Evolutionary conservation across 2,329 filamentous ascomycete genomes (phyloP).

Genomic region (Didymella pinodella): DNA sequence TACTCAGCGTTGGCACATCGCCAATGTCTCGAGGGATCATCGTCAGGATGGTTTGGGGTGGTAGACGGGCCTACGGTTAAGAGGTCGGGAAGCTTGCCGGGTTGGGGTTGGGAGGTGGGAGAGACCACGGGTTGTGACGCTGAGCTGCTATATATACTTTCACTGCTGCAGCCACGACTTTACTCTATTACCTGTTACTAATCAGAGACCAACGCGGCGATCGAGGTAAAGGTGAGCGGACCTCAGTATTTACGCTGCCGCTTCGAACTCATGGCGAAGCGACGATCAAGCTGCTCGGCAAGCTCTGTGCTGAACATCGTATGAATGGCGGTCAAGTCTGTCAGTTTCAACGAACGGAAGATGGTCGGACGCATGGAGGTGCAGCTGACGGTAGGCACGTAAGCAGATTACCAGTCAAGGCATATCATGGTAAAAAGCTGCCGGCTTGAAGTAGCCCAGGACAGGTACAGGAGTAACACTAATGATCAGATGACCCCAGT

Average conservation of each 20-base stretch:
- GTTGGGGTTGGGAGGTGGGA: neutral
- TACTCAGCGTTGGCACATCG: conserved; percentile 27
- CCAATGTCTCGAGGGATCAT: conserved; percentile 20
- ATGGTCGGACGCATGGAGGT: neutral
- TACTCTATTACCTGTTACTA: conserved; percentile 5
- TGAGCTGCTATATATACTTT: neutral
- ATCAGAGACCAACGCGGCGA: neutral
- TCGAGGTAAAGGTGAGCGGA: conserved; percentile 11
- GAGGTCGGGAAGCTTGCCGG: neutral
- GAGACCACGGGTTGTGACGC: neutral
- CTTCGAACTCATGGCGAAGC: neutral
- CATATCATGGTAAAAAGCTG: neutral
- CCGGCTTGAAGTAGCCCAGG: neutral
- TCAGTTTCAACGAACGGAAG: too few species aligned
- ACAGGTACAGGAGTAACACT: neutral
- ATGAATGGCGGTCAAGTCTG: too few species aligned
- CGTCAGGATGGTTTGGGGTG: neutral
- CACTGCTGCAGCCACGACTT: neutral
- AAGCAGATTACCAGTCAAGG: neutral
- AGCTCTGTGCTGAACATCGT: neutral
- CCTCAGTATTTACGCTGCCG: neutral
- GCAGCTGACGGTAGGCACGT: neutral
- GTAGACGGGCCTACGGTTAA: neutral
- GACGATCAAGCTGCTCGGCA: neutral
- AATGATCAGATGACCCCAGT: neutral